Evolutionary conservation across 139 green algal genomes (phyloP), one percentile per base, ranked within the genome.

Genomic region (Haematococcus lacustris): DNA sequence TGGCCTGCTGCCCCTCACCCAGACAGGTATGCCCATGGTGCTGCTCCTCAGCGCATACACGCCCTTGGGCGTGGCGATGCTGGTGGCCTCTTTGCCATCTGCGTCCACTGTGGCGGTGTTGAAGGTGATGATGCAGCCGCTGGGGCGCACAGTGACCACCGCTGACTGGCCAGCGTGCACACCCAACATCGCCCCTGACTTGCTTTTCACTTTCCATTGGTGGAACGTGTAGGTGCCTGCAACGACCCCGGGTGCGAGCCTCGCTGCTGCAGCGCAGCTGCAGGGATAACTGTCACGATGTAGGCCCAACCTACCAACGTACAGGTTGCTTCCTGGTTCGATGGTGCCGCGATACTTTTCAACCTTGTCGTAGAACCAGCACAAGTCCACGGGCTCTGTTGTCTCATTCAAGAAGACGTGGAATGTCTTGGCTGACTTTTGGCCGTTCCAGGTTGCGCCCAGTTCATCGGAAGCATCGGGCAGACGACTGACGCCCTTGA

Each of bases 21-120:
- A 69, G 30, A 89, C 76, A 23, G 71, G 71, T 25, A 87, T 78
- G 7, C 76, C 83, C 6, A 77, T 57, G 1, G 69, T 78, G 5
- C n/a, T 13, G 3, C 57, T 75, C 0, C 82, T 68, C 51, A 73
- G 17, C 1, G 38, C 60, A 30, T 83, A 90, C 0, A 41, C 25
- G 3, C 83, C 85, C 71, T 69, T 69, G 66, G 66, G 39, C 3
- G 17, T 71, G 1, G 38, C 39, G 2, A 61, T 37, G 39, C 39
- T 37, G 38, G 9, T 59, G 3, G 26, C 39, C 28, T 60, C 40
- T 2, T 2, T 38, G 66, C 39, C 41, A 38, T 71, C 40, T 41
- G 32, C 61, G 25, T 43, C 32, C 23, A 40, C 41, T 38, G 66
- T 60, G 28, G 66, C 66, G 28, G 2, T 25, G 66, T 71, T 37